Conservation (phyloP, 352 stramenopile species). For the Globisporangium paddicum region DNA sequence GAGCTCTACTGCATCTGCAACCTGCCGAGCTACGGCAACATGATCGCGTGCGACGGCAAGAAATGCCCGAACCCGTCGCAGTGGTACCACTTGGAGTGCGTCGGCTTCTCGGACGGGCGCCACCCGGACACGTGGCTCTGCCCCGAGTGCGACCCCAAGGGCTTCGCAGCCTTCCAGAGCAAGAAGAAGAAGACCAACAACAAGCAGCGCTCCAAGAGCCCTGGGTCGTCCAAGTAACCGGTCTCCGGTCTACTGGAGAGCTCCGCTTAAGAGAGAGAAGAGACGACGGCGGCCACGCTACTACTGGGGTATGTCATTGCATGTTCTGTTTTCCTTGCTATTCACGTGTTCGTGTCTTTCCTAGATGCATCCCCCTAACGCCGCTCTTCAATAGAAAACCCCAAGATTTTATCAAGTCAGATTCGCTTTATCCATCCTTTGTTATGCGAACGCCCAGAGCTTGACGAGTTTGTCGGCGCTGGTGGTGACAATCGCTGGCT, state of each 20-base stretch:
- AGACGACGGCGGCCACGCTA: too few relatives aligned
- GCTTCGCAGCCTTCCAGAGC: conserved; percentile 70
- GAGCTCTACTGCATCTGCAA: conserved; percentile 89
- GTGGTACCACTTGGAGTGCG: conserved; percentile 87
- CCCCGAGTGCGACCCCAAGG: conserved; percentile 80
- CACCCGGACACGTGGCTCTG: conserved; percentile 86
- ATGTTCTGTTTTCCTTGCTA: background rate
- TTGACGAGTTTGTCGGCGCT: conserved; percentile 65
- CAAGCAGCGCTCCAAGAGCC: conserved; percentile 74
- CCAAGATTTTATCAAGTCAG: background rate
- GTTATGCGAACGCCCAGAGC: conserved; percentile 41
- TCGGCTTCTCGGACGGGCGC: conserved; percentile 72
- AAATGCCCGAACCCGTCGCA: conserved; percentile 84
- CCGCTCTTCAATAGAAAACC: background rate
- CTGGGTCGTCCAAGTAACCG: conserved; percentile 29
- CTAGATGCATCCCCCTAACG: background rate
- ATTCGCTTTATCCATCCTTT: background rate
- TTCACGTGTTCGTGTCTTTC: background rate
- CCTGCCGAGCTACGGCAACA: conserved; percentile 82
- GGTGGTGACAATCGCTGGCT: conserved; percentile 52
- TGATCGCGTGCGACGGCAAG: conserved; percentile 87
- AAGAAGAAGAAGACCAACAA: conserved; percentile 80
- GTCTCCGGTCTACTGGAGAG: background rate
- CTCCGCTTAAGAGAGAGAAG: background rate
- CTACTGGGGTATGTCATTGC: background rate